Conservation (phyloP, 1,139 yeast genomes). For the Taphrina flavorubra region DNA sequence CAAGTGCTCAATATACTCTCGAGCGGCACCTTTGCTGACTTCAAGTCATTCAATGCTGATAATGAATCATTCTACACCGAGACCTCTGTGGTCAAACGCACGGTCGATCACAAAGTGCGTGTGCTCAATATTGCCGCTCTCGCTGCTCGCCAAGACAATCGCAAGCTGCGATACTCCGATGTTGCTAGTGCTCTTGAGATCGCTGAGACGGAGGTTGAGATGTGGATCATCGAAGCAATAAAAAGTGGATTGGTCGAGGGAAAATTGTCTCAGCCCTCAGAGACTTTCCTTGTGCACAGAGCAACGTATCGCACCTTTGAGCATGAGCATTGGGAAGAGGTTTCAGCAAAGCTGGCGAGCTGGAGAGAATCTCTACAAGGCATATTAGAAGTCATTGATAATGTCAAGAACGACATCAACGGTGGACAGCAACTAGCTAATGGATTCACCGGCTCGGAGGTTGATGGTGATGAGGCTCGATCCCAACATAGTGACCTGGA, state of each 20-base stretch:
- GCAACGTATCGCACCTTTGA: slow-evolving; percentile 54
- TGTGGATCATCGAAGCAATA: slow-evolving; percentile 56
- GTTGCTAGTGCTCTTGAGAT: slow-evolving; percentile 52
- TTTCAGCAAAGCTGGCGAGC: slow-evolving; percentile 51
- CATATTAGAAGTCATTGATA: slow-evolving; percentile 49
- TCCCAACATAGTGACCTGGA: slow-evolving; percentile 21
- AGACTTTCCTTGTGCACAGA: slow-evolving; percentile 53
- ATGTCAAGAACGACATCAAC: slow-evolving; percentile 29
- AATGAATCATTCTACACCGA: slow-evolving; percentile 38
- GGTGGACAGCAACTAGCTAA: slow-evolving; percentile 22
- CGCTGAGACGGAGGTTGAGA: slow-evolving; percentile 53
- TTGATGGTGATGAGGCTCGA: slow-evolving; percentile 21
- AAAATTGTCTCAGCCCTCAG: slow-evolving; percentile 55
- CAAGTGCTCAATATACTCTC: slow-evolving; percentile 51
- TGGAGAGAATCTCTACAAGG: slow-evolving; percentile 54
- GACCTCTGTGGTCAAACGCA: slow-evolving; percentile 46
- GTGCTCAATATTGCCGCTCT: slow-evolving; percentile 47
- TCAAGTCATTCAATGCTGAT: slow-evolving; percentile 44
- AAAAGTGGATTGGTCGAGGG: slow-evolving; percentile 57
- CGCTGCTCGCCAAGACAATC: slow-evolving; percentile 45
- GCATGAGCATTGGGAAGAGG: slow-evolving; percentile 53
- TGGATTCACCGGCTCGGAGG: slow-evolving; percentile 45
- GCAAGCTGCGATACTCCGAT: slow-evolving; percentile 50
- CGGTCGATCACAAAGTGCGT: slow-evolving; percentile 48
- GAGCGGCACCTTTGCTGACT: slow-evolving; percentile 51